Evolutionary conservation across 441 rosid species (phyloP).

Genomic region (Croton setiger): DNA sequence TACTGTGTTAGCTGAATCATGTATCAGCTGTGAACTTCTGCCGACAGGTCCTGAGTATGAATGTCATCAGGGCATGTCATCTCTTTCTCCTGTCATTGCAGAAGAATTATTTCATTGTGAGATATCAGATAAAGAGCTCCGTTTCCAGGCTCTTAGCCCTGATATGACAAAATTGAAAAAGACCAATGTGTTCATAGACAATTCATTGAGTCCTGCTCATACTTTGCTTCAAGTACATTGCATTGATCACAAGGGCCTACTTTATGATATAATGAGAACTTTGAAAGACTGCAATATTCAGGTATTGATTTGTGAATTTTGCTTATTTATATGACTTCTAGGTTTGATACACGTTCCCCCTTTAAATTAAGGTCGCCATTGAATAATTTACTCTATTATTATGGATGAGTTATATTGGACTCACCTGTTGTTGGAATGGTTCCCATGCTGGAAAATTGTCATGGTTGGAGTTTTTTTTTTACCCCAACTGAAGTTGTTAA

Average conservation of each 20-base stretch:
- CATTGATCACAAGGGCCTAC: slow-evolving; percentile 72
- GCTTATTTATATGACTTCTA: not conserved
- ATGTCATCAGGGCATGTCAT: slow-evolving; percentile 43
- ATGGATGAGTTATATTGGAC: not conserved
- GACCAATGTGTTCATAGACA: slow-evolving; percentile 49
- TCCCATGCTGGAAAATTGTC: not conserved
- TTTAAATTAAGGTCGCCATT: not conserved
- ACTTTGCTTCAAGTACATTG: slow-evolving; percentile 71
- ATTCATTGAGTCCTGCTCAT: slow-evolving; percentile 69
- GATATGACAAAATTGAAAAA: slow-evolving; percentile 59
- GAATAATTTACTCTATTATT: not conserved
- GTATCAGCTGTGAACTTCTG: slow-evolving; percentile 74
- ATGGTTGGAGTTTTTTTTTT: not conserved
- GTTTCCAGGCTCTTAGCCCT: slow-evolving; percentile 54
- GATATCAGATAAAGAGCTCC: slow-evolving; percentile 47
- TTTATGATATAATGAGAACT: slow-evolving; percentile 75
- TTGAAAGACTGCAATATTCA: slow-evolving; percentile 74
- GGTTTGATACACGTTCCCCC: not conserved
- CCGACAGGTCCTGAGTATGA: slow-evolving; percentile 66
- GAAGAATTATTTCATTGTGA: slow-evolving; percentile 58
- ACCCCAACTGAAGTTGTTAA: not conserved
- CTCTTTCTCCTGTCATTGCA: slow-evolving; percentile 54
- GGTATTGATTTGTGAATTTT: slow-evolving; percentile 36
- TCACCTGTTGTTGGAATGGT: not conserved
- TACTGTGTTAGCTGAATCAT: slow-evolving; percentile 62